phyloP scores from a whole-genome alignment of 345 rosid species.

The Ceriops tagal region DNA sequence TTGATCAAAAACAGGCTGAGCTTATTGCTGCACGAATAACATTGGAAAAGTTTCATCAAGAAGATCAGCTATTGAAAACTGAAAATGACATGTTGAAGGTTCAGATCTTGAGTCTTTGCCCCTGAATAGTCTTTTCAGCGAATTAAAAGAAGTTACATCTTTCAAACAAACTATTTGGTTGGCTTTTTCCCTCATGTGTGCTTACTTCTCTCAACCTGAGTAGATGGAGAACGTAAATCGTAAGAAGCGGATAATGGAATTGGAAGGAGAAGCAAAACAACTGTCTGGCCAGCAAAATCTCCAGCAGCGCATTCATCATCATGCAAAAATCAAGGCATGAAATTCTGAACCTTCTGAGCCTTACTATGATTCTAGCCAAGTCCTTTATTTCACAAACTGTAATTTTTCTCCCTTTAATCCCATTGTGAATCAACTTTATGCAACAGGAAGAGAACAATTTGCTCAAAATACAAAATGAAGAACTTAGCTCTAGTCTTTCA shows the following conservation, averaged over 20 bases:
- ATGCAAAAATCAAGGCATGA: slow-evolving; percentile 87
- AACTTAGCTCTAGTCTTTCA: slow-evolving; percentile 50
- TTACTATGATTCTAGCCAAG: too few relatives aligned
- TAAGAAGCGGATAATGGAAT: slow-evolving; percentile 59
- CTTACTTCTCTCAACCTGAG: slow-evolving; percentile 10
- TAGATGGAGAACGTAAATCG: slow-evolving; percentile 67
- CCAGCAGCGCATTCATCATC: slow-evolving; percentile 86
- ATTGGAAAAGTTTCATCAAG: slow-evolving; percentile 67
- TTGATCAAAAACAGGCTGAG: slow-evolving; percentile 73
- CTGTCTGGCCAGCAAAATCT: slow-evolving; percentile 86
- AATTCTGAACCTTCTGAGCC: background rate
- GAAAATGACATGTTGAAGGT: slow-evolving; percentile 90
- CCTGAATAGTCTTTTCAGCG: background rate
- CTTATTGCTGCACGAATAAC: slow-evolving; percentile 62
- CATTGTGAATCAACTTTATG: background rate
- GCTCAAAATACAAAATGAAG: slow-evolving; percentile 72
- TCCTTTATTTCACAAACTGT: too few relatives aligned
- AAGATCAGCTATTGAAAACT: slow-evolving; percentile 56
- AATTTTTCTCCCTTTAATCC: too few relatives aligned
- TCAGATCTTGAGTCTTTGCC: slow-evolving; percentile 6
- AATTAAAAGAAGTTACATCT: background rate
- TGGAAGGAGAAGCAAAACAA: slow-evolving; percentile 75
- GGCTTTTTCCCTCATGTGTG: background rate
- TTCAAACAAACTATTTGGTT: background rate
- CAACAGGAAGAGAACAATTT: slow-evolving; percentile 85